phyloP scores from a whole-genome alignment of 208 protist genomes.

The Spironucleus salmonicida region DNA sequence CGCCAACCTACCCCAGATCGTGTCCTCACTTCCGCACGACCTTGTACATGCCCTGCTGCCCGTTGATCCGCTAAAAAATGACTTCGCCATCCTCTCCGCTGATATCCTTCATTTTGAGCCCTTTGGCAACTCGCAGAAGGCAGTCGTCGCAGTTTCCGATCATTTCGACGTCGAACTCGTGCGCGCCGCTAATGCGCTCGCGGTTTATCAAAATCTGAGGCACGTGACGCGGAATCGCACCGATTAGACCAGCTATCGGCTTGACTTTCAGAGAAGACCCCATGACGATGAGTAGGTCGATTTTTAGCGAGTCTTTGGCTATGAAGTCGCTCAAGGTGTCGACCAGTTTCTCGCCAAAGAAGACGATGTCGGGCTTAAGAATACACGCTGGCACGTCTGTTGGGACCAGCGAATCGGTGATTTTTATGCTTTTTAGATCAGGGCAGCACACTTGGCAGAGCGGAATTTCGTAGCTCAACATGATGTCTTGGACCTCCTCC shows the following conservation, averaged over 20 bases:
- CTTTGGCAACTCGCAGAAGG: too few species aligned
- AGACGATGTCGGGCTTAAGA: constrained; percentile 55
- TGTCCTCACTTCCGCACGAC: too few species aligned
- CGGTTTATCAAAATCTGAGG: constrained; percentile 53
- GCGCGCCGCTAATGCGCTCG: constrained; percentile 38
- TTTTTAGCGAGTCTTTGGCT: constrained; percentile 34
- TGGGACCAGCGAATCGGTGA: too few species aligned
- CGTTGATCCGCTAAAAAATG: too few species aligned
- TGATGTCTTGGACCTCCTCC: constrained; percentile 29
- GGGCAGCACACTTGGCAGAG: too few species aligned
- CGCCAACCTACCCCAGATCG: too few species aligned
- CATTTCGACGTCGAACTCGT: constrained; percentile 44
- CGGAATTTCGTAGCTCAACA: too few species aligned
- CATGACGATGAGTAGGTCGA: constrained; percentile 50
- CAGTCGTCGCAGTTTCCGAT: constrained; percentile 44
- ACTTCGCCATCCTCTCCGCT: too few species aligned
- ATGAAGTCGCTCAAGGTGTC: constrained; percentile 30
- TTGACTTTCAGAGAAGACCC: constrained; percentile 52
- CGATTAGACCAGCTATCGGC: constrained; percentile 46
- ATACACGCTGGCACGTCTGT: too few species aligned
- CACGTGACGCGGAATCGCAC: neutral
- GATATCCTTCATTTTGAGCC: too few species aligned
- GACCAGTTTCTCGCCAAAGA: constrained; percentile 50
- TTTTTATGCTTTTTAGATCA: too few species aligned
- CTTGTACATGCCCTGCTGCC: too few species aligned